Conservation (phyloP, 495 filamentous ascomycete species). For the Neurospora africana region DNA sequence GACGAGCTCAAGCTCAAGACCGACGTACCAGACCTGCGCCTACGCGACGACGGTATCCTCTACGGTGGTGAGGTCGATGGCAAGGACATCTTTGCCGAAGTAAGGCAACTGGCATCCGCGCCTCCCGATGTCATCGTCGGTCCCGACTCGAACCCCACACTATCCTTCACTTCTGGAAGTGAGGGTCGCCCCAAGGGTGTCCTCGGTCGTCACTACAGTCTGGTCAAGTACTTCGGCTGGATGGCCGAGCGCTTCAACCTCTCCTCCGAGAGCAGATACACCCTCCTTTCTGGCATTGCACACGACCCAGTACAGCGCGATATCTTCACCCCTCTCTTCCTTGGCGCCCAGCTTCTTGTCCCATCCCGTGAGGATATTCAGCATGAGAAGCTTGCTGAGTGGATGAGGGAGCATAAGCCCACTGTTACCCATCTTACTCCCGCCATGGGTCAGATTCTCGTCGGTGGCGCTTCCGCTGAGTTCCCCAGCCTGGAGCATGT, state of each 20-base stretch:
- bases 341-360: slow-evolving; percentile 72
- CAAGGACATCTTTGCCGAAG: slow-evolving; percentile 53
- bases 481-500: slow-evolving; percentile 70
- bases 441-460: slow-evolving; percentile 91
- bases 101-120: slow-evolving; percentile 40
- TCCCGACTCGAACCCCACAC: slow-evolving; percentile 75
- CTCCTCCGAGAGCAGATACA: slow-evolving; percentile 65
- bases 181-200: slow-evolving; percentile 74
- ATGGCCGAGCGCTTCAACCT: slow-evolving; percentile 79
- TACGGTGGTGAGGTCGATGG: slow-evolving; percentile 54
- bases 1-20: slow-evolving; percentile 62
- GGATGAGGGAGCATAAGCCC: slow-evolving; percentile 70
- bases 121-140: slow-evolving; percentile 72
- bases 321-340: slow-evolving; percentile 88
- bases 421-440: slow-evolving; percentile 90
- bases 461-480: slow-evolving; percentile 68
- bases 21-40: slow-evolving; percentile 63
- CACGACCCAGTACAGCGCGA: slow-evolving; percentile 90
- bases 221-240: slow-evolving; percentile 86
- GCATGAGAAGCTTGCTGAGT: slow-evolving; percentile 80
- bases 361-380: slow-evolving; percentile 78
- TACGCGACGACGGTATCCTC: slow-evolving; percentile 66
- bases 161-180: slow-evolving; percentile 77
- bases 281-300: slow-evolving; percentile 73
- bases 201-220: slow-evolving; percentile 73